These are phyloP conservation scores for Penicillium brasilianum DNA, from an alignment of 2,329 filamentous ascomycete species.

Conservation along the genomic window DNA sequence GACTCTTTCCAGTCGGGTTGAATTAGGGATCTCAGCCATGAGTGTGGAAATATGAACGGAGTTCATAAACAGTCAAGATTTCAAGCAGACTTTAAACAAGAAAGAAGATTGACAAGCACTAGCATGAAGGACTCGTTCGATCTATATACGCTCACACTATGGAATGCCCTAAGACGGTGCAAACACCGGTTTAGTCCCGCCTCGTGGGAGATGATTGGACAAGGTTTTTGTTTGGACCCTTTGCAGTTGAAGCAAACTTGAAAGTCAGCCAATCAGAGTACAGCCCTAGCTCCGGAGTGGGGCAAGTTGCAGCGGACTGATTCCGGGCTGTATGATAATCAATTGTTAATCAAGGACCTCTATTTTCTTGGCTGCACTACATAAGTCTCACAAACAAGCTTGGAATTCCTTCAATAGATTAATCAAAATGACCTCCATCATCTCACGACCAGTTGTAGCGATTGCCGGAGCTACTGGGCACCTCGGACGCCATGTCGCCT, in stretches of 20 bases:
- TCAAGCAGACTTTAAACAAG: too few species aligned
- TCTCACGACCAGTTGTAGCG: constrained; percentile 24
- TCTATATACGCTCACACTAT: background rate
- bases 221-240: background rate
- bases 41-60: too few species aligned
- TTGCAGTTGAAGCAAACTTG: background rate
- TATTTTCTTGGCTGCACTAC: background rate
- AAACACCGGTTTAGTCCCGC: background rate
- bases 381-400: background rate
- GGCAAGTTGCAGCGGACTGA: background rate
- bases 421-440: background rate
- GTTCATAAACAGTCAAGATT: too few species aligned
- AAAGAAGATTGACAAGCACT: background rate
- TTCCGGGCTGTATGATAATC: constrained; percentile 4
- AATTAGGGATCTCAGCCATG: background rate
- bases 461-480: constrained; percentile 32
- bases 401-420: background rate
- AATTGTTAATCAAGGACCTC: background rate
- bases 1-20: constrained; percentile 3
- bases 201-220: background rate
- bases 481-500: constrained; percentile 20
- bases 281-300: background rate
- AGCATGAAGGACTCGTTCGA: background rate
- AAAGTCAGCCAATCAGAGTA: background rate
- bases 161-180: background rate